A percentile compares a stretch with the other conserved stretches of the same genome.
Evolutionary conservation across 2,329 filamentous ascomycete genomes (phyloP).

Genomic region (Ophiostoma novo-ulmi): DNA sequence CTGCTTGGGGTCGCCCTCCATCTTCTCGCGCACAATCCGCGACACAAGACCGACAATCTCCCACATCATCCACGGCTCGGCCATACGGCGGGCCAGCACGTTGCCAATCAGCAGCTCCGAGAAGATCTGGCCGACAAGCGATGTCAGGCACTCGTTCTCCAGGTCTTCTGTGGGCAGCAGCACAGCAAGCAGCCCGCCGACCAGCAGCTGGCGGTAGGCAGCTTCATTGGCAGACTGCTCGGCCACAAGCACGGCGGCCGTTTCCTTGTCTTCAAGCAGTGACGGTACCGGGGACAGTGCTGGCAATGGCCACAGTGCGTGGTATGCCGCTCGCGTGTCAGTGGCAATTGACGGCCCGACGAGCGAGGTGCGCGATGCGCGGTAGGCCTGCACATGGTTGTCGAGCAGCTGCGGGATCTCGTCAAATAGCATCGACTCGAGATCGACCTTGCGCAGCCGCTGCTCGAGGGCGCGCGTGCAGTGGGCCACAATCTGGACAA

Average conservation of each 20-base stretch:
- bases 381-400: constrained; percentile 74
- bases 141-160: constrained; percentile 76
- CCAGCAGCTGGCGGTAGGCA: constrained; percentile 81
- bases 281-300: constrained; percentile 70
- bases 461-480: constrained; percentile 85
- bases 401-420: constrained; percentile 80
- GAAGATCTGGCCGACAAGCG: constrained; percentile 79
- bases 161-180: constrained; percentile 89
- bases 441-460: constrained; percentile 72
- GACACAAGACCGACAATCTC: constrained; percentile 71
- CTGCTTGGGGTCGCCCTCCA: constrained; percentile 19
- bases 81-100: constrained; percentile 70
- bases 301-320: constrained; percentile 75
- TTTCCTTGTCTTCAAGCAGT: background rate
- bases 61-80: constrained; percentile 85
- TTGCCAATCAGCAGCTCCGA: constrained; percentile 86
- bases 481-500: constrained; percentile 87
- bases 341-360: constrained; percentile 55
- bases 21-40: constrained; percentile 36
- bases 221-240: constrained; percentile 72
- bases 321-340: constrained; percentile 67
- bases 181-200: constrained; percentile 73
- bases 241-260: constrained; percentile 26
- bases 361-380: constrained; percentile 57
- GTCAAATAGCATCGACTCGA: constrained; percentile 77